Conservation (phyloP, 352 stramenopile species). For the Saprolegnia diclina region DNA sequence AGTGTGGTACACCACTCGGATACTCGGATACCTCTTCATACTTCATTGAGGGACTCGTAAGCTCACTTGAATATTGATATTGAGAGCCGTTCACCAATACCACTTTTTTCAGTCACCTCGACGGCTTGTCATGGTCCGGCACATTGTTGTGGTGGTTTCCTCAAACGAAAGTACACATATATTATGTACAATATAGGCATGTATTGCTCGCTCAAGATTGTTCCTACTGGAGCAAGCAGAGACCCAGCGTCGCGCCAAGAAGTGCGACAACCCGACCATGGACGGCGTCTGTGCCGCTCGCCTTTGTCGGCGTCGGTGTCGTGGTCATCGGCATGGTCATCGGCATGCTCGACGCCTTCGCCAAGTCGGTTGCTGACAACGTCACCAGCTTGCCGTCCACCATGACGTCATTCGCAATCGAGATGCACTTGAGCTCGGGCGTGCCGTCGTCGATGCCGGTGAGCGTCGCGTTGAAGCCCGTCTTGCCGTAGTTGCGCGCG, state of each 20-base stretch:
- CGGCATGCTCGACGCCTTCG: background rate
- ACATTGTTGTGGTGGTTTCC: too few relatives aligned
- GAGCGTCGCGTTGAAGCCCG: conserved; percentile 17
- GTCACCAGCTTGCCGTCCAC: conserved; percentile 1
- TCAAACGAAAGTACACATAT: too few relatives aligned
- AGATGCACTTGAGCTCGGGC: conserved; percentile 12
- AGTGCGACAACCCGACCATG: background rate
- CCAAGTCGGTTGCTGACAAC: background rate
- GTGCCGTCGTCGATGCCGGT: conserved; percentile 9
- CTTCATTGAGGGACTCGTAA: too few relatives aligned
- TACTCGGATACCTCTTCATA: too few relatives aligned
- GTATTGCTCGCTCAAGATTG: too few relatives aligned
- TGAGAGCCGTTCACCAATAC: too few relatives aligned
- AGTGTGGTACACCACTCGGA: too few relatives aligned
- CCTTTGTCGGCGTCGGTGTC: background rate
- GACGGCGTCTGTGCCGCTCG: background rate
- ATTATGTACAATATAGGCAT: too few relatives aligned
- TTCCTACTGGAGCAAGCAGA: background rate
- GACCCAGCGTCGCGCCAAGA: background rate
- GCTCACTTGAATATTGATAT: too few relatives aligned
- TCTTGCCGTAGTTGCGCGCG: background rate
- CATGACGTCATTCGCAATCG: conserved; percentile 12
- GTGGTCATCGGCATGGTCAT: background rate
- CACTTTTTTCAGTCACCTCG: too few relatives aligned
- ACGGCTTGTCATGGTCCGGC: too few relatives aligned